Evolutionary conservation across 352 stramenopile species (phyloP).

Genomic region (Phytophthora podocarpi): DNA sequence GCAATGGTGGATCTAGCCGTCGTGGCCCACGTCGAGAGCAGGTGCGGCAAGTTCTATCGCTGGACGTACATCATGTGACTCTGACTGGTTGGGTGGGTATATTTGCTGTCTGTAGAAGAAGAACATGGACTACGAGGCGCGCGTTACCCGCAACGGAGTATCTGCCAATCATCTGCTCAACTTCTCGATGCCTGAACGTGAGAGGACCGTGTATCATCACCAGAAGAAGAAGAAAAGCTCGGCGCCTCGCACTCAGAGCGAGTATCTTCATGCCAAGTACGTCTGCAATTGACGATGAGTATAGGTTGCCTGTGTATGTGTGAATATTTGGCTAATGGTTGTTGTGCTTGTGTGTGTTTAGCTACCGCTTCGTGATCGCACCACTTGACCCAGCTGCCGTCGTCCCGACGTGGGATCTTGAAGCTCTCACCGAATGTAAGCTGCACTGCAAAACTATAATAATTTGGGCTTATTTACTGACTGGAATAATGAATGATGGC

Average conservation of each 20-base stretch:
- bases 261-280: conserved; percentile 89
- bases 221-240: conserved; percentile 76
- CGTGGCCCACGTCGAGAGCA: conserved; percentile 45
- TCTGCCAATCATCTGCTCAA: conserved; percentile 87
- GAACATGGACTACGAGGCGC: conserved; percentile 58
- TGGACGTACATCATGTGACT: neutral
- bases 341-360: conserved; percentile 21
- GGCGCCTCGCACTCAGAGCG: conserved; percentile 69
- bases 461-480: neutral
- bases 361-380: conserved; percentile 84
- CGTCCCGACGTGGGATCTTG: conserved; percentile 69
- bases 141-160: conserved; percentile 67
- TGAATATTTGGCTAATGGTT: neutral
- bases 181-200: conserved; percentile 78
- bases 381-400: conserved; percentile 51
- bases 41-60: conserved; percentile 14
- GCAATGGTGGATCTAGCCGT: conserved; percentile 29
- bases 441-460: neutral
- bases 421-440: conserved; percentile 84
- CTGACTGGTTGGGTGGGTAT: neutral
- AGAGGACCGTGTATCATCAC: conserved; percentile 43
- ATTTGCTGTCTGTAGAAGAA: conserved; percentile 40
- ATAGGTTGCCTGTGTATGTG: neutral
- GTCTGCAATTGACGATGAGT: conserved; percentile 10
- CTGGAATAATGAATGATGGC: neutral